These are phyloP conservation scores for Crithidia brevicula DNA, from an alignment of 208 protist genomes.

Conservation along the genomic window DNA sequence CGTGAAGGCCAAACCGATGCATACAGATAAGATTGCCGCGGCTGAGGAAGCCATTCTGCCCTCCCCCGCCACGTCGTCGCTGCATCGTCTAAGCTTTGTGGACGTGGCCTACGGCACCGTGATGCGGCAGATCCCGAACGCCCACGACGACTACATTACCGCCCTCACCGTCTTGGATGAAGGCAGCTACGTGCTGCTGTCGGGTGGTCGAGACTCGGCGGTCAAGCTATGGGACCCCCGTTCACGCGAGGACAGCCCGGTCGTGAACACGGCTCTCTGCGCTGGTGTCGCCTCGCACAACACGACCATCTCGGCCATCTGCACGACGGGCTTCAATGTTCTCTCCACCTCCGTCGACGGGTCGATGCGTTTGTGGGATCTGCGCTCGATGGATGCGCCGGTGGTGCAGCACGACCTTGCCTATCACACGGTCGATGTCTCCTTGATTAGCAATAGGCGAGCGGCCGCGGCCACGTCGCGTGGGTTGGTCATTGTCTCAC, in stretches of 20 bases:
- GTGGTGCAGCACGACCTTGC: constrained; percentile 39
- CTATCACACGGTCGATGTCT: constrained; percentile 57
- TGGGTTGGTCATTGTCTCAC: constrained; percentile 54
- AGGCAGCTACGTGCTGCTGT: constrained; percentile 62
- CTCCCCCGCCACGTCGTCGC: neutral
- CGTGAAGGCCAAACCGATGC: neutral
- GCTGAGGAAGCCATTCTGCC: neutral
- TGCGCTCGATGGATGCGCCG: constrained; percentile 52
- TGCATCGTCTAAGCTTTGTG: constrained; percentile 31
- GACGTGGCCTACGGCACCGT: constrained; percentile 42
- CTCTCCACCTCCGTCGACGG: constrained; percentile 73
- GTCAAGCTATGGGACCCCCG: constrained; percentile 86
- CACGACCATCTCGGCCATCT: constrained; percentile 73
- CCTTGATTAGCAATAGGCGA: constrained; percentile 14
- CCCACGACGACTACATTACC: constrained; percentile 82
- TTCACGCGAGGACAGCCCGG: constrained; percentile 27
- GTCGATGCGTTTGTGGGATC: constrained; percentile 70
- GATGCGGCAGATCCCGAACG: constrained; percentile 45
- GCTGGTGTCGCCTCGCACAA: constrained; percentile 36
- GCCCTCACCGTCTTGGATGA: constrained; percentile 61
- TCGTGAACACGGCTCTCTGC: constrained; percentile 32
- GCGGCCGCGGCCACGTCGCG: constrained; percentile 64
- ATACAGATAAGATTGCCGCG: neutral
- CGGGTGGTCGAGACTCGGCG: constrained; percentile 61
- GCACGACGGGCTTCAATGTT: constrained; percentile 52